Conservation (phyloP, 2,329 filamentous ascomycete genomes). For the Fusarium sambucinum region DNA sequence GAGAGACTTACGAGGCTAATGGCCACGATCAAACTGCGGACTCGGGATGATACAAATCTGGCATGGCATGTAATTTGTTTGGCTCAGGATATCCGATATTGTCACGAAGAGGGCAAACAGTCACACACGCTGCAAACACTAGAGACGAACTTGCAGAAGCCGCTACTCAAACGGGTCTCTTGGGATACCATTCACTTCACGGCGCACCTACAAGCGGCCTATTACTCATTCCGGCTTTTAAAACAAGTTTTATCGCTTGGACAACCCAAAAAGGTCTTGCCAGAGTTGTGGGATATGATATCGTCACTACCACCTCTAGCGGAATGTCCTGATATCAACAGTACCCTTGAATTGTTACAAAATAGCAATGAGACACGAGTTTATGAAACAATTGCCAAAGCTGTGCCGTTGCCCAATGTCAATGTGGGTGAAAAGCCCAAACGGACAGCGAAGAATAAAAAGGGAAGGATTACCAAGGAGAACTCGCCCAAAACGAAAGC, state of each 20-base stretch:
- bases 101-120: conserved; percentile 47
- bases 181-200: conserved; percentile 73
- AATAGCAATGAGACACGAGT: conserved; percentile 16
- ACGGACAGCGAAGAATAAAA: conserved; percentile 14
- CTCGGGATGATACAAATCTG: background rate
- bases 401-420: conserved; percentile 31
- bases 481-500: conserved; percentile 2
- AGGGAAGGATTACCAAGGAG: conserved; percentile 22
- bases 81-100: conserved; percentile 48
- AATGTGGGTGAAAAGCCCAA: background rate
- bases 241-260: conserved; percentile 51
- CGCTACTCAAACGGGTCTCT: conserved; percentile 25
- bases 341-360: conserved; percentile 38
- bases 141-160: conserved; percentile 16
- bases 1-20: conserved; percentile 43
- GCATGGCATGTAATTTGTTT: conserved; percentile 49
- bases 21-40: conserved; percentile 13
- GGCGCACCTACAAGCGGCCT: conserved; percentile 69
- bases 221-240: conserved; percentile 71
- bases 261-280: conserved; percentile 3
- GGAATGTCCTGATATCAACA: conserved; percentile 43
- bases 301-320: conserved; percentile 45
- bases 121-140: conserved; percentile 45
- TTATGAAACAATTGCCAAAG: conserved; percentile 30
- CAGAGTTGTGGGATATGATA: conserved; percentile 42